Conservation (phyloP, 345 rosid species). For the Pistacia atlantica region DNA sequence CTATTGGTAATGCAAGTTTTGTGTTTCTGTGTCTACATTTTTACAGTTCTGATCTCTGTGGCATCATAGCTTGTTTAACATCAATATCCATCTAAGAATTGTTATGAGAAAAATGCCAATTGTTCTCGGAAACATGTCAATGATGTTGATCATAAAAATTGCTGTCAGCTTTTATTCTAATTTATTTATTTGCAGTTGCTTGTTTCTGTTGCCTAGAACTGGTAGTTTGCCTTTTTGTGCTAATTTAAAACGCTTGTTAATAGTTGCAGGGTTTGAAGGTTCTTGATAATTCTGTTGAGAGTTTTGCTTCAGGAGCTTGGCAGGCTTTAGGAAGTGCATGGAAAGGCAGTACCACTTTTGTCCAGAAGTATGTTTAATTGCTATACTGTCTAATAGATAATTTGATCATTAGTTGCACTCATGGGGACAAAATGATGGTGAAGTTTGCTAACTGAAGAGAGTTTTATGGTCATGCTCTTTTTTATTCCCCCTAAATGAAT, state of each 20-base stretch:
- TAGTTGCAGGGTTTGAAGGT: constrained; percentile 73
- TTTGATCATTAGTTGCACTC: constrained; percentile 2
- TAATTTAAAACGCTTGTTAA: background rate
- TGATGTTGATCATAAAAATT: background rate
- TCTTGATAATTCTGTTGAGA: constrained; percentile 91
- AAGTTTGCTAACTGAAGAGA: background rate
- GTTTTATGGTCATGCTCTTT: constrained; percentile 3
- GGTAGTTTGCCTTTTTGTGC: background rate
- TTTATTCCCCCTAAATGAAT: constrained; percentile 4
- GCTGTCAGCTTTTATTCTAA: background rate
- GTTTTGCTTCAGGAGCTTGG: constrained; percentile 96
- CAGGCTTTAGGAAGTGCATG: constrained; percentile 83
- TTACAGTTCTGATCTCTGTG: constrained; percentile 7
- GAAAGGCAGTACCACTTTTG: constrained; percentile 72
- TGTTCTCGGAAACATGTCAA: background rate
- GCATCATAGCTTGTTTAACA: constrained; percentile 1
- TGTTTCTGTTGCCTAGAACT: background rate
- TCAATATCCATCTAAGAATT: background rate
- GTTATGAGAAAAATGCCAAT: background rate
- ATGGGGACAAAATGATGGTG: background rate
- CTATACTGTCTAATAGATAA: background rate
- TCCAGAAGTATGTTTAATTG: constrained; percentile 68
- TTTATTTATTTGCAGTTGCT: background rate
- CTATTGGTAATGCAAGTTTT: background rate
- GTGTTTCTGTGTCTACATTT: background rate